A percentile compares a stretch with the other conserved stretches of the same genome.
Conservation (phyloP, 139 green algal species). For the Pleodorina starrii region DNA sequence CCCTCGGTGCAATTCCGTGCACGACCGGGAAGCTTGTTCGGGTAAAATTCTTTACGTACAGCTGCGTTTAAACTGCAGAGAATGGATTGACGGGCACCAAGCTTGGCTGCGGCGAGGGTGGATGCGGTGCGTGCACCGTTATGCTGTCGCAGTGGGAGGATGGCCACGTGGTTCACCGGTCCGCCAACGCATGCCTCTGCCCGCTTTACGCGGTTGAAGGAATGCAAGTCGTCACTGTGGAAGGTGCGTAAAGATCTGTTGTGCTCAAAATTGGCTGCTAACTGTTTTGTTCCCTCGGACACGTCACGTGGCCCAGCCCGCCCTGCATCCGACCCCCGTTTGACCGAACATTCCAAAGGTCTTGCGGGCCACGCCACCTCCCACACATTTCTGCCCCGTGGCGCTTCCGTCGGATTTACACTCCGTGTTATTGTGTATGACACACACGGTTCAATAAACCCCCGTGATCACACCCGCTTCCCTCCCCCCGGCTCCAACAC, state of each 20-base stretch:
- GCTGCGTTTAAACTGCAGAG: slow-evolving; percentile 68
- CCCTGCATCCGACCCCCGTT: no score
- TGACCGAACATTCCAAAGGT: no score
- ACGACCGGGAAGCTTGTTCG: neutral
- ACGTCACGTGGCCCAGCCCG: no score
- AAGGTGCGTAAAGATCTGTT: slow-evolving; percentile 85
- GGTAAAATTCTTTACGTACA: neutral
- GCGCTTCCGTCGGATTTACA: no score
- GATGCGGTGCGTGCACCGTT: slow-evolving; percentile 97
- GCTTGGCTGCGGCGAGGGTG: slow-evolving; percentile 96
- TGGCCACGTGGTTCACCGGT: slow-evolving; percentile 75
- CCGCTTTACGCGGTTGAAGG: slow-evolving; percentile 95
- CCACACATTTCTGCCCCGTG: no score
- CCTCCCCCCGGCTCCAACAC: neutral
- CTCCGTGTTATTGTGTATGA: no score
- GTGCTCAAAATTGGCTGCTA: no score
- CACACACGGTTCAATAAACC: no score
- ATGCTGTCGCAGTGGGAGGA: slow-evolving; percentile 88
- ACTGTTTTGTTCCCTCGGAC: no score
- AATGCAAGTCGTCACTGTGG: slow-evolving; percentile 93
- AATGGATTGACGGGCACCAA: slow-evolving; percentile 91
- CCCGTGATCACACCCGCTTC: neutral
- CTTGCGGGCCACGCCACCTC: no score
- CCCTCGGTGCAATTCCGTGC: no score
- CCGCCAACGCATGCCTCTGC: slow-evolving; percentile 96